Evolutionary conservation across 1,284 basidiomycete species (phyloP), one percentile per base, ranked within the genome.

Genomic region (Mycosarcoma mackinlayi): DNA sequence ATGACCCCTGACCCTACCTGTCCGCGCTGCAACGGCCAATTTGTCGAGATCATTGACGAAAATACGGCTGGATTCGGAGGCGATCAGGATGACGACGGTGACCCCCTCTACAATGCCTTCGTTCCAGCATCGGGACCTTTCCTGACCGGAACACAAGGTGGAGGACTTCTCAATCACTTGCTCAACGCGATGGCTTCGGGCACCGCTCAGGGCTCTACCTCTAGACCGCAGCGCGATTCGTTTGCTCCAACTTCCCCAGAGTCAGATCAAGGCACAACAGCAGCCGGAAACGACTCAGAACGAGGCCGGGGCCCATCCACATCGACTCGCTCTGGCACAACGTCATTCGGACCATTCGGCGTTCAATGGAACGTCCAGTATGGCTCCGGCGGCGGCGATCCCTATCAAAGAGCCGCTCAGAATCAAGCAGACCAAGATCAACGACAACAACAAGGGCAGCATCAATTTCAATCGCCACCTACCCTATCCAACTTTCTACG

Each of bases 1-100:
- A 69, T 70, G 60, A 70, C 64, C 3, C 75, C 74, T 13, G 65
- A 73, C 28, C 75, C 74, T 14, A 70, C 70, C 13, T 79, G 77
- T 39, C 75, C 75, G 3, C 66, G 72, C 19, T 79, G 77, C 64
- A 70, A 71, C 41, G 74, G 76, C 14, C 55, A 57, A 27, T 79
- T 79, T 39, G 68, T 79, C 46, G 77, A 79, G 44, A 56, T 68
- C 50, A 68, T 73, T 35, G 63, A 72, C 14, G 44, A 70, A 16
- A 41, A 21, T 13, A 31, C 58, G 3, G 31, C 33, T n/a, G 48
- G 35, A 4, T 50, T 55, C 30, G 50, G 38, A 9, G 37, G 46
- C n/a, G 19, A 45, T 18, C 46, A 49, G 18, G 46, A 49, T 11
- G 37, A 55, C 6, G 34, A n/a, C n/a, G 41, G 39, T 18, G 19